Percentiles rank a stretch among this genome's conserved stretches.
Conservation (phyloP, 2,329 filamentous ascomycete species). For the Fusarium algeriense region DNA sequence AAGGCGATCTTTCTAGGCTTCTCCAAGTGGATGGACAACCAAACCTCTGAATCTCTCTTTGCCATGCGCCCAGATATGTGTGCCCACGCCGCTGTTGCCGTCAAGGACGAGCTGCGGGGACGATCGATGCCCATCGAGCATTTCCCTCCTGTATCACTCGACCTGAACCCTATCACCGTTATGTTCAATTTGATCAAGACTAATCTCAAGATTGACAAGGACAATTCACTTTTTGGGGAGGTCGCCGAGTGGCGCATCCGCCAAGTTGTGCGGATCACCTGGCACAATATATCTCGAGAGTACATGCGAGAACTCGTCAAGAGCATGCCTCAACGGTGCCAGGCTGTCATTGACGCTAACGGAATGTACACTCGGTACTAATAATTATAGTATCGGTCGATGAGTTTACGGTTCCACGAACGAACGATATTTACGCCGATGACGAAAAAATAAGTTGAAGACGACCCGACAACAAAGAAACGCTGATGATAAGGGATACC, state of each 20-base stretch:
- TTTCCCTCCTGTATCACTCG: constrained; percentile 24
- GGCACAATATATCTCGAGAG: constrained; percentile 1
- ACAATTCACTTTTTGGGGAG: background rate
- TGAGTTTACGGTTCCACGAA: background rate
- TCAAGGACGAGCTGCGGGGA: constrained; percentile 4
- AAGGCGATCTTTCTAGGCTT: constrained; percentile 3
- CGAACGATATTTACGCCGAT: background rate
- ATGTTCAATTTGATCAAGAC: constrained; percentile 18
- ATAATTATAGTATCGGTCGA: background rate
- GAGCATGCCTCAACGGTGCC: constrained; percentile 28
- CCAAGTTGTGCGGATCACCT: background rate
- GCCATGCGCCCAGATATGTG: constrained; percentile 5
- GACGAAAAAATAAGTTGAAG: background rate
- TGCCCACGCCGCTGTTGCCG: background rate
- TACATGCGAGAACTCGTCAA: constrained; percentile 8
- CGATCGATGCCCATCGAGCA: constrained; percentile 6
- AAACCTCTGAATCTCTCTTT: constrained; percentile 1
- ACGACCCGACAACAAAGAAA: constrained; percentile 1
- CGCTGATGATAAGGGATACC: constrained; percentile 3
- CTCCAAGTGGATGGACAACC: constrained; percentile 6
- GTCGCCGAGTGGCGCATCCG: background rate
- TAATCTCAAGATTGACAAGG: constrained; percentile 7
- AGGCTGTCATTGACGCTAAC: constrained; percentile 33
- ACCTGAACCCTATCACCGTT: constrained; percentile 25
- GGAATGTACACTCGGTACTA: constrained; percentile 25